A percentile compares a stretch with the other conserved stretches of the same genome.
Conservation (phyloP, 108 stramenopile species). For the Cyclotella baltica region DNA sequence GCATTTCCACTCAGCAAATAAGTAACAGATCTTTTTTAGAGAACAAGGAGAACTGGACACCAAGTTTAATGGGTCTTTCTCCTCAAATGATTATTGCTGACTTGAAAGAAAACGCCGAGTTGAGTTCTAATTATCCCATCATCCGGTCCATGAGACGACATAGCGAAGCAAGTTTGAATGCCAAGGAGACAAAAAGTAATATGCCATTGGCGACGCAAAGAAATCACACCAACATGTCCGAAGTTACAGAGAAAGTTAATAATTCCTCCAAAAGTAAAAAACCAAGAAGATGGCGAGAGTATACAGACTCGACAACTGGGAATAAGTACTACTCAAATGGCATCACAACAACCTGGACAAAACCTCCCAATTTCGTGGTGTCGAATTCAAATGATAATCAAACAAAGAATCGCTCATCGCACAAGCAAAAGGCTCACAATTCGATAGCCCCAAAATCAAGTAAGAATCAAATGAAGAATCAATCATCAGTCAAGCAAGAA, state of each 20-base stretch:
- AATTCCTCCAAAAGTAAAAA: not conserved
- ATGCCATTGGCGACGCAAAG: too few relatives aligned
- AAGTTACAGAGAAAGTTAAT: not conserved
- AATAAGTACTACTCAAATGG: slow-evolving; percentile 78
- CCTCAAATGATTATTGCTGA: not conserved
- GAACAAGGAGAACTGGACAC: not conserved
- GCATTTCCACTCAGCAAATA: too few relatives aligned
- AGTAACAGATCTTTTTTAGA: too few relatives aligned
- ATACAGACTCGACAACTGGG: slow-evolving; percentile 59
- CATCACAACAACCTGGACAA: slow-evolving; percentile 70
- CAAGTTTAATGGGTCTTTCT: not conserved
- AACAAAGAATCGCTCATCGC: not conserved
- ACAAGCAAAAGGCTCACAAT: slow-evolving; percentile 36
- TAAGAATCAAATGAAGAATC: not conserved
- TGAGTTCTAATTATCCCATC: not conserved
- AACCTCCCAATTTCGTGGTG: slow-evolving; percentile 33
- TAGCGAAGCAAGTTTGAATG: not conserved
- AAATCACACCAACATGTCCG: not conserved
- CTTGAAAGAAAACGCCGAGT: not conserved
- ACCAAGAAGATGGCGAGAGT: slow-evolving; percentile 53
- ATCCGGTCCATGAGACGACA: not conserved
- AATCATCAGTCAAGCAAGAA: not conserved
- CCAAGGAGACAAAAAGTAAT: not conserved
- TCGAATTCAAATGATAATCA: not conserved
- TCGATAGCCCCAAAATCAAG: not conserved